Conservation (phyloP, 1,284 basidiomycete genomes). For the Austropuccinia psidii region DNA sequence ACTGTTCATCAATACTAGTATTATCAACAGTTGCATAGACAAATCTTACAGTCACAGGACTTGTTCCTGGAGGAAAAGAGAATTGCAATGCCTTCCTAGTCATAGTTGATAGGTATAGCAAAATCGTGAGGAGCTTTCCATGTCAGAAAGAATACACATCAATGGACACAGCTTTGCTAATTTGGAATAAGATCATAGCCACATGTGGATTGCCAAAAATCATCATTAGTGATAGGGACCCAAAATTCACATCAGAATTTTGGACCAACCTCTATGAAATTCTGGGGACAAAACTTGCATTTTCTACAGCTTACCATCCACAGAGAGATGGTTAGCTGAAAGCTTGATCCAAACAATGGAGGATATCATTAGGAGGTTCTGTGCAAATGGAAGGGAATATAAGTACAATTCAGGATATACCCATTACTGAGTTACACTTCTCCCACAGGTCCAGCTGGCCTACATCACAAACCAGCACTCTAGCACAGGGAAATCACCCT, state of each 20-base stretch:
- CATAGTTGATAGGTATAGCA: not conserved
- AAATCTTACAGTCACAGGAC: no score
- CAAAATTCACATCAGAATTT: constrained; percentile 50
- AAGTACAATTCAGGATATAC: not conserved
- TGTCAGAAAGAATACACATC: constrained; percentile 1
- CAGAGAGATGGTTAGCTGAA: constrained; percentile 45
- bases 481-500: no score
- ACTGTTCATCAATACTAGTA: no score
- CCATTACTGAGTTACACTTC: not conserved
- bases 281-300: no score
- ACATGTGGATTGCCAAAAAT: constrained; percentile 47
- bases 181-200: not conserved
- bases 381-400: not conserved
- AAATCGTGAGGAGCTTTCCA: not conserved
- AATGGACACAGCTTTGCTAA: not conserved
- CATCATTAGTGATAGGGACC: constrained; percentile 51
- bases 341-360: constrained; percentile 2
- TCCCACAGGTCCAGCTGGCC: no score
- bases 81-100: not conserved
- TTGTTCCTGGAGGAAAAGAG: not conserved
- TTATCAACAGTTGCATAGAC: no score
- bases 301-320: no score
- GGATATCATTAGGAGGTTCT: constrained; percentile 8
- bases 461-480: no score
- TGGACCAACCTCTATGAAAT: constrained; percentile 50